Evolutionary conservation across 2,329 filamentous ascomycete genomes (phyloP), one percentile per base, ranked within the genome.

Genomic region (Chrysosporium keratinophilum): DNA sequence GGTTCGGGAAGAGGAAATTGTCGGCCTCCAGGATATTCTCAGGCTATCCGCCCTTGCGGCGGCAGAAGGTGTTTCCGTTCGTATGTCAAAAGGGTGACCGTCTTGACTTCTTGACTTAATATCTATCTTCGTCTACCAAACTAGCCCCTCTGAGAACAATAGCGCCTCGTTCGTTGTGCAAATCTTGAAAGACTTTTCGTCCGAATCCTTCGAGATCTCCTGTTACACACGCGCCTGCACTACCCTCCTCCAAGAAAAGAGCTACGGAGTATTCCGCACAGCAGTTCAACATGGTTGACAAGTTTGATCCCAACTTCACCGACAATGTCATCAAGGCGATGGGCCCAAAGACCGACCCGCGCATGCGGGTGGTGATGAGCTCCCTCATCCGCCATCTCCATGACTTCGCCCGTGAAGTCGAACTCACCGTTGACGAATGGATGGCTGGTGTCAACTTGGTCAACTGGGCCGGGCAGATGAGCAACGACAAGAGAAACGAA

Each of bases 301-400:
- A 52, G 15, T 52, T 50, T 19, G 54, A 55, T 50, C 74, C 74
- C 48, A 66, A 67, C 56, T 70, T 79, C 62, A 91, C 87, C 51
- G 74, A 84, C 62, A 79, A 82, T 69, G 85, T 89, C 72, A 79
- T 90, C 67, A 78, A 85, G 57, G 78, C 83, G 58, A 89, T 87
- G 74, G 82, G 84, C 52, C 82, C 85, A 58, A 83, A 87, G 64
- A 81, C 82, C 9, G 75, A 76, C 20, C 81, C 84, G 49, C 77
- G 87, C 52, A 78, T 85, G 65, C 79, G 83, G 55, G 73, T 81
- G 63, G 76, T 91, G 60, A 73, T 78, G 69, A 63, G 67, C 28
- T 69, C 72, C 39, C 62, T 81, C 23, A 80, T 78, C 57, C 66
- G 69, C 45, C 79, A 82, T 62, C 65, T 81, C 4, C 79, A 82